Evolutionary conservation across 2,329 filamentous ascomycete species (phyloP).

Genomic region (Chaetomium sp.): DNA sequence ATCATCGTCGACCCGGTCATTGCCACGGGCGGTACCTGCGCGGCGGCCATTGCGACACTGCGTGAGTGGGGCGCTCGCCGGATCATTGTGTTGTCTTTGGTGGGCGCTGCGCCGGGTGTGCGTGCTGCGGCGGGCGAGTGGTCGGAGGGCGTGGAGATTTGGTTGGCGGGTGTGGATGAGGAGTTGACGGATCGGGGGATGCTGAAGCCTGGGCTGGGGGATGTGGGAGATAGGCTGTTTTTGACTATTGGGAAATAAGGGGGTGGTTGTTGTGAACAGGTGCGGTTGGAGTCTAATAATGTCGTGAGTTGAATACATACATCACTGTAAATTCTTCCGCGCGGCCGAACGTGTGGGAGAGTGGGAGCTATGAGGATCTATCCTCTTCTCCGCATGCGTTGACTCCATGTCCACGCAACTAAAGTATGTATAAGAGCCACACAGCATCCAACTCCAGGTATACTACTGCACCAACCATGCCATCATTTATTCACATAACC

Average conservation of each 20-base stretch:
- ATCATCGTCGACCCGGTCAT: constrained; percentile 90
- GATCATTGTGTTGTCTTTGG: constrained; percentile 68
- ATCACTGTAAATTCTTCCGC: not conserved
- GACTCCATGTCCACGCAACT: too few species aligned
- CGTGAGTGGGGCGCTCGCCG: constrained; percentile 85
- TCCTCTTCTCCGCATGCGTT: too few species aligned
- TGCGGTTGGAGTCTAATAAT: not conserved
- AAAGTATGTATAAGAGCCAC: not conserved
- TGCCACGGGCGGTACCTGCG: constrained; percentile 84
- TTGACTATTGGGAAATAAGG: constrained; percentile 75
- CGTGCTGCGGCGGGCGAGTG: constrained; percentile 66
- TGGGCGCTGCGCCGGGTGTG: constrained; percentile 69
- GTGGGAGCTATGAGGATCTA: too few species aligned
- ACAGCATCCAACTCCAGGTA: not conserved
- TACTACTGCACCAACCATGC: not conserved
- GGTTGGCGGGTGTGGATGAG: constrained; percentile 73
- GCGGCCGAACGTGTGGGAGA: too few species aligned
- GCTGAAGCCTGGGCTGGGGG: constrained; percentile 84
- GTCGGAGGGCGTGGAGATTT: constrained; percentile 71
- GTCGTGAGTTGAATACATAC: not conserved
- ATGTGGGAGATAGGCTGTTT: constrained; percentile 86
- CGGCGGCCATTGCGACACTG: constrained; percentile 82
- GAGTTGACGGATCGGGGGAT: constrained; percentile 73
- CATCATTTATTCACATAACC: not conserved
- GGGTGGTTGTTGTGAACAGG: not conserved